Conservation (phyloP, 345 rosid genomes). For the Eucalyptus dawsonii region DNA sequence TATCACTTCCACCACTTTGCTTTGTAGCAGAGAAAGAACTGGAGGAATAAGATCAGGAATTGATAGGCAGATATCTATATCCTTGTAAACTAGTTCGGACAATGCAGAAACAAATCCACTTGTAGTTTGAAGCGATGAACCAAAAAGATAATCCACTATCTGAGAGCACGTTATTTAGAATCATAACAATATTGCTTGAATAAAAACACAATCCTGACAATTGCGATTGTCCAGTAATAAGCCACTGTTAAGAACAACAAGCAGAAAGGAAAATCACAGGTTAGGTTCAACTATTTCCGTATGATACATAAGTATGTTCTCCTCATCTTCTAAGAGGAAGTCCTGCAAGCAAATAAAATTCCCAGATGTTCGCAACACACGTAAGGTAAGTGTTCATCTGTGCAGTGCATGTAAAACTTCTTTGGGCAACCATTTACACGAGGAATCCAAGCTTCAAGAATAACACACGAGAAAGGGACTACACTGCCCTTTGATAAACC, state of each 20-base stretch:
- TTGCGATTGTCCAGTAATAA: neutral
- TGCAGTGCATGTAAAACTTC: neutral
- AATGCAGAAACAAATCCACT: neutral
- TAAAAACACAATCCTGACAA: neutral
- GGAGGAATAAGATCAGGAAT: no score
- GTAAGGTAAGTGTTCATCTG: neutral
- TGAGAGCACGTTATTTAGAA: neutral
- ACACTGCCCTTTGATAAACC: neutral
- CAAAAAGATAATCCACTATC: constrained; percentile 81
- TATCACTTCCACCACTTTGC: no score
- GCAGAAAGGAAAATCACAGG: neutral
- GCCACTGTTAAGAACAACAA: neutral
- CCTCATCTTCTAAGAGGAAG: neutral
- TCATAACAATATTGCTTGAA: neutral
- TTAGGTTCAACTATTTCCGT: neutral
- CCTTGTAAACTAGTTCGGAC: no score
- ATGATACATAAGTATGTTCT: neutral
- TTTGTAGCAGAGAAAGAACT: no score
- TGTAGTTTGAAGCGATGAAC: constrained; percentile 76
- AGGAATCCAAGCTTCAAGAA: no score
- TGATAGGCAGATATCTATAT: no score
- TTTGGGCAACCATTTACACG: no score
- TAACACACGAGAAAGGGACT: neutral
- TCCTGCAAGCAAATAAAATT: neutral
- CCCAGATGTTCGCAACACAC: neutral